Evolutionary conservation across 2,329 filamentous ascomycete genomes (phyloP), one percentile per base, ranked within the genome.

Genomic region (Mariannaea sp.): DNA sequence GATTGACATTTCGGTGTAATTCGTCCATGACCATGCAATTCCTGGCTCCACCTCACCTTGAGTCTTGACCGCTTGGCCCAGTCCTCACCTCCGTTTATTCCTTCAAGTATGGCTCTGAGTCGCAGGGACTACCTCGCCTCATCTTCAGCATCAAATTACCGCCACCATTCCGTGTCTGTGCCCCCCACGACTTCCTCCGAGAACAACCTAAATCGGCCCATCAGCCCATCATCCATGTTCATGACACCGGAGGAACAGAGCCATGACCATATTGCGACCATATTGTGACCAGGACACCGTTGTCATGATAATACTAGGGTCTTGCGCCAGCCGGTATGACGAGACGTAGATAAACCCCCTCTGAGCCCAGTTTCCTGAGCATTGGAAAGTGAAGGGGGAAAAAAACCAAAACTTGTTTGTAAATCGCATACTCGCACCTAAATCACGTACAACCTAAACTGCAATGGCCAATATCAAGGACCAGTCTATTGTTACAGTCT

Each of bases 191-290:
- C 60, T 57, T 46, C 52, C 52, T 54, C 62, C 47, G 29, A 47
- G 35, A 44, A 53, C 49, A 30, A 32, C 43, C 51, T 38, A 7
- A 50, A 62, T 65, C 55, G 60, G 56, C 57, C 58, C 62, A 66
- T 66, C 64, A 55, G 48, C 56, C 64, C 64, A 66, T 66, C 56
- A 62, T 59, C 64, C 64, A 66, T 62, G 62, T 32, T 53, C 56
- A 60, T 59, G 58, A 63, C 55, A 57, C 56, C 57, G 49, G 43
- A 53, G 48, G 44, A 50, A 45, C 38, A 13, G 40, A 54, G 64
- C 64, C 61, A 62, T 61, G 64, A 58, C 63, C 62, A 65, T 57
- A 57, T 45, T 61, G 61, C 62, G 64, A 51, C 60, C 62, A 65
- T 57, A 56, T 48, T 62, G 61, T 60, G 63, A 51, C 60, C 58